phyloP scores from a whole-genome alignment of 441 rosid species.

The Adansonia gregorii region DNA sequence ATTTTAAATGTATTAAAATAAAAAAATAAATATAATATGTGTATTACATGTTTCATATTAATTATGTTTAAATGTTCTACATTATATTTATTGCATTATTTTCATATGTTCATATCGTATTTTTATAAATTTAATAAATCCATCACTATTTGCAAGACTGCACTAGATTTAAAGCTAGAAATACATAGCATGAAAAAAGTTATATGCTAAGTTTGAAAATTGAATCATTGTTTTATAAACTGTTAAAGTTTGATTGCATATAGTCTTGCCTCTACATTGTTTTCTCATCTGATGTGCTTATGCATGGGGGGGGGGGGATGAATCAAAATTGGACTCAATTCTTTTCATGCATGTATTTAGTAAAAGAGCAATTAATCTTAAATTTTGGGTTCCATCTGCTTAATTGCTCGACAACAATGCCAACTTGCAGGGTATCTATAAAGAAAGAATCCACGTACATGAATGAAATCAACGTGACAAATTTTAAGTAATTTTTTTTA shows the following conservation, averaged over 20 bases:
- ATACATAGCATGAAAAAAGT: neutral
- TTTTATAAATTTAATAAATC: too few relatives aligned
- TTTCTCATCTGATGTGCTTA: neutral
- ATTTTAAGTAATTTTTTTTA: neutral
- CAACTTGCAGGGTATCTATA: neutral
- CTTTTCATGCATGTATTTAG: neutral
- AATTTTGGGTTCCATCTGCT: neutral
- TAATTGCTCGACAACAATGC: neutral
- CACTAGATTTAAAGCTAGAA: neutral
- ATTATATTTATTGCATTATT: too few relatives aligned
- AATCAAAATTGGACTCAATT: neutral
- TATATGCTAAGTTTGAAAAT: neutral
- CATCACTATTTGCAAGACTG: too few relatives aligned
- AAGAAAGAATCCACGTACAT: neutral
- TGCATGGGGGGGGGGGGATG: conserved; percentile 8
- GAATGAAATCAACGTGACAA: conserved; percentile 3
- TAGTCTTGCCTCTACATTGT: neutral
- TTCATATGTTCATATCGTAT: too few relatives aligned
- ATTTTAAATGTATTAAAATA: too few relatives aligned
- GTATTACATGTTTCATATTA: too few relatives aligned
- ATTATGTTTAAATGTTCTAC: too few relatives aligned
- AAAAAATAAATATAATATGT: too few relatives aligned
- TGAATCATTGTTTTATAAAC: neutral
- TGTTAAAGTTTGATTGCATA: neutral
- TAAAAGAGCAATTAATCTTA: neutral